These are phyloP conservation scores for Clavaria fumosa DNA, from an alignment of 768 basidiomycete genomes.

Conservation along the genomic window DNA sequence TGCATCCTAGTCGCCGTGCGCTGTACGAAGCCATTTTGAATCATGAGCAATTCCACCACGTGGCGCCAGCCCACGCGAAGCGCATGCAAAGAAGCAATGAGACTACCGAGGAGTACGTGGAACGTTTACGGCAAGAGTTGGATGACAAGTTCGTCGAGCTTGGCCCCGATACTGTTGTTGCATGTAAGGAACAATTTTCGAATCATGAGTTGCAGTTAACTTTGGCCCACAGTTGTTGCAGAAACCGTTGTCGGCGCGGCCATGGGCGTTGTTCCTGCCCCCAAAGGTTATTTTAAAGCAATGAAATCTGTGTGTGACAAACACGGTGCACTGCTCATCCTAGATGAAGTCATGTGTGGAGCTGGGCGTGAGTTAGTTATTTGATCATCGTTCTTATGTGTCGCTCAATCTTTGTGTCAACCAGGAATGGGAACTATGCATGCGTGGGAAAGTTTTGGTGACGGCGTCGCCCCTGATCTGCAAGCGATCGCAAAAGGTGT, in stretches of 20 bases:
- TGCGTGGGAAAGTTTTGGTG: constrained; percentile 74
- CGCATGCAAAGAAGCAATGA: constrained; percentile 61
- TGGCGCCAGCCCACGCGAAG: constrained; percentile 75
- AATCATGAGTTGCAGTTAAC: not conserved
- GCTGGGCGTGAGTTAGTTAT: constrained; percentile 29
- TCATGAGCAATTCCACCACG: constrained; percentile 58
- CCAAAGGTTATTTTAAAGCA: constrained; percentile 74
- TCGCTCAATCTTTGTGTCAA: constrained; percentile 14
- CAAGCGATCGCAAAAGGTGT: constrained; percentile 84
- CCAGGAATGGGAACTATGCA: constrained; percentile 78
- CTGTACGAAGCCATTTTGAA: constrained; percentile 57
- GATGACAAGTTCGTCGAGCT: constrained; percentile 76
- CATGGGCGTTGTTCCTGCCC: constrained; percentile 59
- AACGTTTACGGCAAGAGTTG: constrained; percentile 61
- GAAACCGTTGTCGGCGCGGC: constrained; percentile 84
- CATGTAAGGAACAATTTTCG: constrained; percentile 33
- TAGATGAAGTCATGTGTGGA: constrained; percentile 50
- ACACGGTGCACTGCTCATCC: constrained; percentile 62
- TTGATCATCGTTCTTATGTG: constrained; percentile 29
- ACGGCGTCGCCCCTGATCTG: constrained; percentile 65
- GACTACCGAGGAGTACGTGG: constrained; percentile 58
- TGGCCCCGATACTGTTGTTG: constrained; percentile 71
- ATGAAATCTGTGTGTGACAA: constrained; percentile 75
- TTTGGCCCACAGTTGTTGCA: constrained; percentile 41
- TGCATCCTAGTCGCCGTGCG: constrained; percentile 50